These are phyloP conservation scores for Saccharomyces hybrid DNA, from an alignment of 1,139 yeast genomes.

Conservation along the genomic window DNA sequence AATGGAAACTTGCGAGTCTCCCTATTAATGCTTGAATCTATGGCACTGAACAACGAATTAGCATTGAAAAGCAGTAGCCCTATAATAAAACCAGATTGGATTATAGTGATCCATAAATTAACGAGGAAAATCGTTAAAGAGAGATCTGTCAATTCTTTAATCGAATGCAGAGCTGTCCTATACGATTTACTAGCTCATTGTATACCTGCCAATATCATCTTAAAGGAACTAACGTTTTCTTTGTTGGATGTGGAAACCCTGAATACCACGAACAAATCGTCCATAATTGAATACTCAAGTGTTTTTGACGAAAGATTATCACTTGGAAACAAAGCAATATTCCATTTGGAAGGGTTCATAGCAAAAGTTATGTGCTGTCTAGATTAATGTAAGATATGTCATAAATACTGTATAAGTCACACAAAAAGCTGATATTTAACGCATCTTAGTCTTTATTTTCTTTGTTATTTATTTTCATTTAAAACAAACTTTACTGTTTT, in stretches of 20 bases:
- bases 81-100: constrained; percentile 77
- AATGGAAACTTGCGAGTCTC: constrained; percentile 74
- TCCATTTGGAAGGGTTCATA: constrained; percentile 89
- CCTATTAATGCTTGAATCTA: constrained; percentile 72
- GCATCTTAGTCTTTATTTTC: background rate
- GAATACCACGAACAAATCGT: constrained; percentile 22
- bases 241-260: constrained; percentile 36
- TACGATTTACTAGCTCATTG: constrained; percentile 90
- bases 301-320: constrained; percentile 80
- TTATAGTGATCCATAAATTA: constrained; percentile 57
- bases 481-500: background rate
- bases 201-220: constrained; percentile 73
- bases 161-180: constrained; percentile 63
- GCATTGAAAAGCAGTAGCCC: constrained; percentile 39
- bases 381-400: constrained; percentile 6
- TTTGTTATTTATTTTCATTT: background rate
- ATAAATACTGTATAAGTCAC: background rate
- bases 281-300: constrained; percentile 63
- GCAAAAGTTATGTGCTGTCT: constrained; percentile 64
- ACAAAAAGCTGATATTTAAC: background rate
- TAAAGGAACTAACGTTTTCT: constrained; percentile 58
- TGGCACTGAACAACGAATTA: constrained; percentile 64
- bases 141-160: constrained; percentile 63
- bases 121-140: constrained; percentile 53
- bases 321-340: constrained; percentile 80